Base-by-base conservation (phyloP, 208 protist genomes). In the Jaenimonas drosophilae region DNA sequence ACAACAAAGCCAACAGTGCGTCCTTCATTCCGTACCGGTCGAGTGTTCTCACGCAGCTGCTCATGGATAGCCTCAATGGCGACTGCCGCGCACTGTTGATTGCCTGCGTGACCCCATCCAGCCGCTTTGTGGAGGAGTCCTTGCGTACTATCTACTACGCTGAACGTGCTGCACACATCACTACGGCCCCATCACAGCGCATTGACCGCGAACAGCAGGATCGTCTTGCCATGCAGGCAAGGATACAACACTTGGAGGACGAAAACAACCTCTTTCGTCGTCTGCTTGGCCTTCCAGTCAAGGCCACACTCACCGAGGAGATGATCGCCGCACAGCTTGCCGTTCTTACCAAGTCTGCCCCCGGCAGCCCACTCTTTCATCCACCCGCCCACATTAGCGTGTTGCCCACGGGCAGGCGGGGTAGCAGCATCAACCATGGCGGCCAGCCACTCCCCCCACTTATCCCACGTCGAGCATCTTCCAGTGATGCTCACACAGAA, bases 31-130 rank as follows among this genome's bases (percentile, higher is more conserved):
- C 80, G n/a, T 95, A 89, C 65, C 77, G 88, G 29, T 86, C 76
- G 2, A 89, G 78, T 38, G 49, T 85, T 6, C 69, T 94, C 24
- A 94, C 87, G 16, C 70, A 88, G 61, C 75, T 91, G 17, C 80
- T 94, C 17, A 90, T 89, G 75, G 77, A 91, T 41, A 81, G 72
- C 48, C 65, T 94, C 26, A 64, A 74, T 41, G 87, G 87, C 3
- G 64, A 74, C 38, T 76, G 69, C 36, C 62, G 62, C 20, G 87
- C 82, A 4, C 29, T 88, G 3, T 64, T 94, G 47, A 46, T 94
- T n/a, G 80, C 80, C 12, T 91, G 82, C 63, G 74, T 91, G 25
- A 85, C 79, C 16, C 87, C 87, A 7, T 72, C 69, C 34, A 52
- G 43, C 14, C 53, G 73, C 11, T 85, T 83, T 59, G 53, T 72